Conservation (phyloP, 192 early-diverging fungal genomes). For the Coemansia sp. region DNA sequence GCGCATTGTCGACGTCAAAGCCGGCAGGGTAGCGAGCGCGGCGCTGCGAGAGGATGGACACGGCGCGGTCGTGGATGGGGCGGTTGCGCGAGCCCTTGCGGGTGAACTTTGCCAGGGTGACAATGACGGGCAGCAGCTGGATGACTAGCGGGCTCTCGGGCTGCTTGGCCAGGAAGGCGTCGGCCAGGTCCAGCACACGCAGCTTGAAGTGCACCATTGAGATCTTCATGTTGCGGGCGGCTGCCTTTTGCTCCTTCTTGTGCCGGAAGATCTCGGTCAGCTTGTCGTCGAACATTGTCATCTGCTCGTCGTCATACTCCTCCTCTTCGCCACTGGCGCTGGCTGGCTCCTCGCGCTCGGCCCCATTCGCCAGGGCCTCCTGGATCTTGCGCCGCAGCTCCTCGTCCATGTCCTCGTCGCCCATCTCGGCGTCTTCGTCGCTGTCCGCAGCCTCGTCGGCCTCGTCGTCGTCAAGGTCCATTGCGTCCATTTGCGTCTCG, state of each 20-base stretch:
- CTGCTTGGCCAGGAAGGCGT: slow-evolving; percentile 67
- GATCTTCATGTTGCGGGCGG: slow-evolving; percentile 77
- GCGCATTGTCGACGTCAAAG: slow-evolving; percentile 50
- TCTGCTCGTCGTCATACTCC: slow-evolving; percentile 74
- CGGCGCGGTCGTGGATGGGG: slow-evolving; percentile 66
- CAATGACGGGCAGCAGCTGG: slow-evolving; percentile 61
- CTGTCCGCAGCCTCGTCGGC: slow-evolving; percentile 44
- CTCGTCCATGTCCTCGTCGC: slow-evolving; percentile 58
- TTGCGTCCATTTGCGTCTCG: slow-evolving; percentile 39
- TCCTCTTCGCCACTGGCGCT: slow-evolving; percentile 53
- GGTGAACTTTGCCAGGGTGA: slow-evolving; percentile 55
- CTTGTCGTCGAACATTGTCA: slow-evolving; percentile 88
- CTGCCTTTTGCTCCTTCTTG: slow-evolving; percentile 69
- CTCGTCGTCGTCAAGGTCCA: slow-evolving; percentile 52
- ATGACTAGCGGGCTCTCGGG: slow-evolving; percentile 66
- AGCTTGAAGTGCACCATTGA: slow-evolving; percentile 85
- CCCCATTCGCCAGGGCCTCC: slow-evolving; percentile 55
- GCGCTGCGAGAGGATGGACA: slow-evolving; percentile 55
- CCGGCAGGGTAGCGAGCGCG: slow-evolving; percentile 59
- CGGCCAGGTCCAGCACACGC: slow-evolving; percentile 76
- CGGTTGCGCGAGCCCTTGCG: slow-evolving; percentile 52
- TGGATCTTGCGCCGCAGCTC: slow-evolving; percentile 67
- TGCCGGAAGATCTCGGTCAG: slow-evolving; percentile 88
- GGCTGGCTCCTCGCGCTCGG: slow-evolving; percentile 42
- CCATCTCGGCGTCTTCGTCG: slow-evolving; percentile 45